phyloP scores from a whole-genome alignment of 2,329 filamentous ascomycete genomes.

The Pseudogymnoascus destructans region DNA sequence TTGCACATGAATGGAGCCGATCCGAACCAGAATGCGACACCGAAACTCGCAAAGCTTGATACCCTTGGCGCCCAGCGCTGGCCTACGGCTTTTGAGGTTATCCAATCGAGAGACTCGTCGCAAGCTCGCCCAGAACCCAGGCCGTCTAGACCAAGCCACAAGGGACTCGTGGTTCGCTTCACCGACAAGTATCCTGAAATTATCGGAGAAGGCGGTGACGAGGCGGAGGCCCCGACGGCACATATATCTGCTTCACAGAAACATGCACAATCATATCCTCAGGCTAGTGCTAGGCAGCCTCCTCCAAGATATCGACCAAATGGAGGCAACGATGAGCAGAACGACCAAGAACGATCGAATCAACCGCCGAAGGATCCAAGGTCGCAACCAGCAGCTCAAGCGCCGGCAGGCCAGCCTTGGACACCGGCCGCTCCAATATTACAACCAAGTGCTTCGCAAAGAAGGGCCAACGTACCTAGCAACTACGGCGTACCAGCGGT shows the following conservation, averaged over 20 bases:
- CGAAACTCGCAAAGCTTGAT: constrained; percentile 29
- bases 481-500: neutral
- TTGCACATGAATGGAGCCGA: constrained; percentile 40
- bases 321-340: neutral
- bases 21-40: constrained; percentile 24
- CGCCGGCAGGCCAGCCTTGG: neutral
- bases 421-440: neutral
- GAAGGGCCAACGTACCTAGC: neutral
- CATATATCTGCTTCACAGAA: constrained; percentile 54
- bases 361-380: neutral
- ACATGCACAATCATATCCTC: constrained; percentile 21
- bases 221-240: constrained; percentile 57
- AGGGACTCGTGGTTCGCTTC: constrained; percentile 65
- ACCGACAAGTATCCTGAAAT: constrained; percentile 58
- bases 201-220: constrained; percentile 86
- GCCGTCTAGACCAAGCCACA: constrained; percentile 34
- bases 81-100: constrained; percentile 35
- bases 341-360: neutral
- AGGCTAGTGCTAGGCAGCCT: neutral
- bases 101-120: constrained; percentile 11
- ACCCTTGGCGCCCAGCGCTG: constrained; percentile 36
- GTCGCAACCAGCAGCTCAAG: neutral
- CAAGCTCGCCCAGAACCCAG: constrained; percentile 24
- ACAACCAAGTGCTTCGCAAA: neutral
- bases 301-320: neutral